phyloP scores from a whole-genome alignment of 2,329 filamentous ascomycete genomes.

The Thelonectria rubi region DNA sequence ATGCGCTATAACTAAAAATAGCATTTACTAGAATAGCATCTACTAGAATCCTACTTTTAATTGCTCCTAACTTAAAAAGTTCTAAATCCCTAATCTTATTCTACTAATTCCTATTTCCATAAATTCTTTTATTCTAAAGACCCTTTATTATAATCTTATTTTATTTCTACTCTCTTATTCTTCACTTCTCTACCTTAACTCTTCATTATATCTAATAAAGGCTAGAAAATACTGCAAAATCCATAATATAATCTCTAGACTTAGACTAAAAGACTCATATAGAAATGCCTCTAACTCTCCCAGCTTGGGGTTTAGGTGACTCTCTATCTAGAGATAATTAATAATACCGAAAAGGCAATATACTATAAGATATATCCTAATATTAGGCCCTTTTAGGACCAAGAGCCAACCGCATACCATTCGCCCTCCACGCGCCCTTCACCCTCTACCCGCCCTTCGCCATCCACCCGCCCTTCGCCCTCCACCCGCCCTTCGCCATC shows the following conservation, averaged over 20 bases:
- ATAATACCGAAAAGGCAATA: neutral
- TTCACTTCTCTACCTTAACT: neutral
- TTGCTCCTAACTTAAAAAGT: too few species aligned
- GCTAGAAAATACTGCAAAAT: neutral
- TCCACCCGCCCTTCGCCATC: too few species aligned
- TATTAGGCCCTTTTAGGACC: neutral
- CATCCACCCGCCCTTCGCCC: too few species aligned
- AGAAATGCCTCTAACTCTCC: neutral
- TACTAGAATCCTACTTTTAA: too few species aligned
- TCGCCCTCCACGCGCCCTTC: too few species aligned
- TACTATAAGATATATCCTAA: neutral
- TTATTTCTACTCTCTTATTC: neutral
- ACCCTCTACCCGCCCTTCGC: too few species aligned
- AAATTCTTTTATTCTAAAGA: too few species aligned
- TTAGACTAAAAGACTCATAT: neutral
- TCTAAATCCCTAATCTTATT: too few species aligned
- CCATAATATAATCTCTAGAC: neutral
- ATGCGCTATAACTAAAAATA: neutral
- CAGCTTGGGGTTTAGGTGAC: neutral
- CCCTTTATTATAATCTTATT: neutral
- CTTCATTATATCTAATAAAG: neutral
- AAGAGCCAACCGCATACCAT: too few species aligned
- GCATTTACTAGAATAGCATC: neutral
- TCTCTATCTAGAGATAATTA: neutral
- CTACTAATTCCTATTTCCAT: too few species aligned